phyloP scores from a whole-genome alignment of 140 eudicot species.

The Senecio squalidus region DNA sequence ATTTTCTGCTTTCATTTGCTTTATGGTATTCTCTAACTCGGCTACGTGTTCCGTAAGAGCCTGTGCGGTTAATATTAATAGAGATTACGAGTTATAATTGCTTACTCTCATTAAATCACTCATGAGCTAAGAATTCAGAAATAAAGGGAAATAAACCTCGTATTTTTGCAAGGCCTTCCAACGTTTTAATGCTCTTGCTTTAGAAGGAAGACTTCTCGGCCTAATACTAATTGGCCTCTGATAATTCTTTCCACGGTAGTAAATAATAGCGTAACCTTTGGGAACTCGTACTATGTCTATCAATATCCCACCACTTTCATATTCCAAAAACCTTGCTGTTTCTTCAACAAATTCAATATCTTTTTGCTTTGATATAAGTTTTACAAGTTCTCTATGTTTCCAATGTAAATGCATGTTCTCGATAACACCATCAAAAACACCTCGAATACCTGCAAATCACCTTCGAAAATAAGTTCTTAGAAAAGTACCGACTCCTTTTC shows the following conservation, averaged over 20 bases:
- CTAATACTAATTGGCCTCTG: slow-evolving; percentile 77
- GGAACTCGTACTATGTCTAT: slow-evolving; percentile 86
- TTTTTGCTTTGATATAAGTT: slow-evolving; percentile 83
- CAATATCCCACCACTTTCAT: slow-evolving; percentile 91
- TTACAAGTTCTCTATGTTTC: slow-evolving; percentile 97
- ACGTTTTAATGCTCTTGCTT: slow-evolving; percentile 90
- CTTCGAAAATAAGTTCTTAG: slow-evolving; percentile 12
- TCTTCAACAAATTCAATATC: slow-evolving; percentile 87
- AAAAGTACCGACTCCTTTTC: slow-evolving; percentile 8
- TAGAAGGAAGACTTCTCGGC: slow-evolving; percentile 92
- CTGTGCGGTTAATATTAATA: slow-evolving; percentile 28
- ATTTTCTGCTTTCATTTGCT: slow-evolving; percentile 55
- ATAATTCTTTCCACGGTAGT: slow-evolving; percentile 94
- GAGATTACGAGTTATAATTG: background rate
- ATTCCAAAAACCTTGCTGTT: slow-evolving; percentile 84
- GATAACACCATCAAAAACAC: slow-evolving; percentile 95
- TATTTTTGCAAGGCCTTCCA: slow-evolving; percentile 91
- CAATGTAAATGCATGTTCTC: slow-evolving; percentile 98
- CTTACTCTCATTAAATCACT: background rate
- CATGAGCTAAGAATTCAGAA: background rate
- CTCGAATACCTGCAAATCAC: slow-evolving; percentile 76
- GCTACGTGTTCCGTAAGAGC: slow-evolving; percentile 90
- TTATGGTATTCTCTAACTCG: slow-evolving; percentile 80
- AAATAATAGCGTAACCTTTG: slow-evolving; percentile 78
- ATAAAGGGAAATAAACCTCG: slow-evolving; percentile 41